phyloP scores from a whole-genome alignment of 2,329 filamentous ascomycete genomes.

The Paracoccidioides brasiliensis region DNA sequence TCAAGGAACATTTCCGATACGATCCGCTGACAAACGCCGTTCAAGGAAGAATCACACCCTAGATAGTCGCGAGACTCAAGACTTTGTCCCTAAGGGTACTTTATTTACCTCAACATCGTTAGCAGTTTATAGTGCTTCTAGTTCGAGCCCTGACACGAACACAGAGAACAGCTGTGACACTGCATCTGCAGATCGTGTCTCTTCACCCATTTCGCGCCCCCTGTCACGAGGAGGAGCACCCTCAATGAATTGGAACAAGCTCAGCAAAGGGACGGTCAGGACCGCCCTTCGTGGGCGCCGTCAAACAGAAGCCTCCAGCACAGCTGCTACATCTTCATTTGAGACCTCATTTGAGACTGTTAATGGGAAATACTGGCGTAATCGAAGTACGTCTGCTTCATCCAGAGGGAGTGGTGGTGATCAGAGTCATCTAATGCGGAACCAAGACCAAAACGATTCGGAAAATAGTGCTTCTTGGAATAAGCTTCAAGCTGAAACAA shows the following conservation, averaged over 20 bases:
- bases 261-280: slow-evolving; percentile 28
- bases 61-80: slow-evolving; percentile 17
- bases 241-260: slow-evolving; percentile 34
- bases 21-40: slow-evolving; percentile 17
- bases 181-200: background rate
- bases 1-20: slow-evolving; percentile 13
- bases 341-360: slow-evolving; percentile 21
- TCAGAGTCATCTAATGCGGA: slow-evolving; percentile 11
- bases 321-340: slow-evolving; percentile 8
- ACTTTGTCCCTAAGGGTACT: slow-evolving; percentile 27
- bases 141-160: slow-evolving; percentile 16
- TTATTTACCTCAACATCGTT: slow-evolving; percentile 23
- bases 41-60: slow-evolving; percentile 16
- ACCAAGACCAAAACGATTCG: background rate
- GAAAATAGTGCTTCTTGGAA: background rate
- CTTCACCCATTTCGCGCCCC: background rate
- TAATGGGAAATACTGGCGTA: slow-evolving; percentile 27
- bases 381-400: slow-evolving; percentile 23
- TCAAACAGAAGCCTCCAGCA: slow-evolving; percentile 8
- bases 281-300: slow-evolving; percentile 27
- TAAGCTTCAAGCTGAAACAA: background rate
- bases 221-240: slow-evolving; percentile 14
- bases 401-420: slow-evolving; percentile 8
- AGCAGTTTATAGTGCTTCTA: slow-evolving; percentile 21
- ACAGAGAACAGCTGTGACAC: slow-evolving; percentile 11